Conservation (phyloP, 352 stramenopile genomes). For the Halophytophthora batemanensis region DNA sequence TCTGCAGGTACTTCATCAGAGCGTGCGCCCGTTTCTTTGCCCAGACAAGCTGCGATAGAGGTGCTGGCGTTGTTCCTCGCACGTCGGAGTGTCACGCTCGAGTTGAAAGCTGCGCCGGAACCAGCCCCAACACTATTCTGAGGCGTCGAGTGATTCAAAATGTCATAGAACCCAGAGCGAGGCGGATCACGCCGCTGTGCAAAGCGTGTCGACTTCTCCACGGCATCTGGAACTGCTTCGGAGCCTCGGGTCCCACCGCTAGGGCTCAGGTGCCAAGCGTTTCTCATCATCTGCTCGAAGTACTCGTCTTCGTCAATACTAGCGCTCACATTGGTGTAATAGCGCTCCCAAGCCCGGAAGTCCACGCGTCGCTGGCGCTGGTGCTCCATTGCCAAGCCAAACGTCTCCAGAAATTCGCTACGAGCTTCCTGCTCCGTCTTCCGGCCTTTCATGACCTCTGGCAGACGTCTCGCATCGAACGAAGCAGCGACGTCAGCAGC, state of each 20-base stretch:
- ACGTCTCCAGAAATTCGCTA: constrained; percentile 81
- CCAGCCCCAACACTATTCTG: constrained; percentile 1
- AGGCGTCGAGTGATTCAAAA: constrained; percentile 51
- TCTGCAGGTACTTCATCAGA: constrained; percentile 4
- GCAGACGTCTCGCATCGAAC: constrained; percentile 84
- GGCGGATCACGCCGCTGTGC: constrained; percentile 8
- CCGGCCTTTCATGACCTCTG: constrained; percentile 73
- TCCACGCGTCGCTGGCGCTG: constrained; percentile 54
- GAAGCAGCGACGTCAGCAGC: constrained; percentile 61
- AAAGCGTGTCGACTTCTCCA: constrained; percentile 16
- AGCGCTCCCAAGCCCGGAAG: constrained; percentile 70
- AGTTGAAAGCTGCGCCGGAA: constrained; percentile 10
- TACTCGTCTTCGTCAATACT: constrained; percentile 91
- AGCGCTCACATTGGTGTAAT: constrained; percentile 89
- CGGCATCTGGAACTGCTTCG: not conserved
- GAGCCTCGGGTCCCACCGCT: constrained; percentile 24
- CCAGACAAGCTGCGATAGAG: constrained; percentile 52
- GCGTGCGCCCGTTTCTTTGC: constrained; percentile 9
- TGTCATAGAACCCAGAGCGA: constrained; percentile 46
- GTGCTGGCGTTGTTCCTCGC: constrained; percentile 50
- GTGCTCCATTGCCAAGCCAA: constrained; percentile 45
- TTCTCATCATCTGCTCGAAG: constrained; percentile 92
- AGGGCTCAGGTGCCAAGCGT: constrained; percentile 68
- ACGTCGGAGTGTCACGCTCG: constrained; percentile 26
- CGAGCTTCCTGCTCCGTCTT: constrained; percentile 81